Conservation (phyloP, 163 green algal species). For the Scenedesmus sp. region DNA sequence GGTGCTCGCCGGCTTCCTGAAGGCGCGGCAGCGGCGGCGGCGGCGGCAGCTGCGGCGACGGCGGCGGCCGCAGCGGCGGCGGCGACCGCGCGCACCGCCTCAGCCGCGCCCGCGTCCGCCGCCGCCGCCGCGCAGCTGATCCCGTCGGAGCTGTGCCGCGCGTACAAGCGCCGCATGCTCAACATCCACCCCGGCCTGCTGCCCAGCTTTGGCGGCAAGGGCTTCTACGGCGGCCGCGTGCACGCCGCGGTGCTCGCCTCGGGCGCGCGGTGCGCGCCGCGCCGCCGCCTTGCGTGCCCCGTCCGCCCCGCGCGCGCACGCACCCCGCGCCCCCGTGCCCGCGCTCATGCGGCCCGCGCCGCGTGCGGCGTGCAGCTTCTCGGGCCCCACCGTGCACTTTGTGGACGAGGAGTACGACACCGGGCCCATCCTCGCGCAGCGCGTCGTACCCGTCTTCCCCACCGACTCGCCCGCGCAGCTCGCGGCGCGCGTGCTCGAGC, state of each 20-base stretch:
- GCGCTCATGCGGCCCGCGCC: too few relatives aligned
- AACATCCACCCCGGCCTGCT: constrained; percentile 99
- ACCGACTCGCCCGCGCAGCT: constrained; percentile 85
- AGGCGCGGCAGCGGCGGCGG: constrained; percentile 55
- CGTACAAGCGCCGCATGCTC: constrained; percentile 85
- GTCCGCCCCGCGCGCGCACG: not conserved
- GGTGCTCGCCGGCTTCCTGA: constrained; percentile 95
- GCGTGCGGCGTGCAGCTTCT: constrained; percentile 56
- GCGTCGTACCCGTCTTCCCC: constrained; percentile 86
- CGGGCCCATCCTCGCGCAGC: constrained; percentile 92
- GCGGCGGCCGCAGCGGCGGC: too few relatives aligned
- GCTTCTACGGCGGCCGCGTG: constrained; percentile 92
- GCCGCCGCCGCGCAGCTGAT: constrained; percentile 70
- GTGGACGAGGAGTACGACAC: constrained; percentile 98
- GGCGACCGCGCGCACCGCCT: too few relatives aligned
- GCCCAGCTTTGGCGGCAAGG: constrained; percentile 96
- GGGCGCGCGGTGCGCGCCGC: constrained; percentile 70
- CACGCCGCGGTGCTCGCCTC: constrained; percentile 92
- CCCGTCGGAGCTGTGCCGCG: constrained; percentile 69
- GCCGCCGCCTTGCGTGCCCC: not conserved
- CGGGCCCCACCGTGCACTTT: constrained; percentile 98
- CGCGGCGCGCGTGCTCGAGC: constrained; percentile 84
- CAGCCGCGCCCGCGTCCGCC: too few relatives aligned
- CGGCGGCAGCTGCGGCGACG: too few relatives aligned
- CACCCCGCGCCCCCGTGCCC: not conserved